Evolutionary conservation across 805 yeast genomes (phyloP).

Genomic region (Saccharomycopsis guyanensis): DNA sequence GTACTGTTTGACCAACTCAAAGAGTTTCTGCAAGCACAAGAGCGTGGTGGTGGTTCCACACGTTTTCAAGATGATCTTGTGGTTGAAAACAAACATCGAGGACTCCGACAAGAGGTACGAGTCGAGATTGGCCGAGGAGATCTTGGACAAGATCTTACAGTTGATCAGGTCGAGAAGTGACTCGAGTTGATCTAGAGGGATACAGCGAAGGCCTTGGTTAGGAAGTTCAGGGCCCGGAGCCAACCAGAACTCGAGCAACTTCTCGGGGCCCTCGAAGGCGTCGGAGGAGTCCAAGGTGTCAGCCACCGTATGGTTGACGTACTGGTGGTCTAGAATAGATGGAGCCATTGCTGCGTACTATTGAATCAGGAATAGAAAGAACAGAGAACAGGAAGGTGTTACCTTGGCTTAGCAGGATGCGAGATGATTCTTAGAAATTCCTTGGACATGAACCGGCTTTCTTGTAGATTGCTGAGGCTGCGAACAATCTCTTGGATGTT

Average conservation of each 20-base stretch:
- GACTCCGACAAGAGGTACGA: constrained; percentile 86
- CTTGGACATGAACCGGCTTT: constrained; percentile 29
- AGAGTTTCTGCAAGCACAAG: constrained; percentile 60
- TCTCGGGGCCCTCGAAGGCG: constrained; percentile 98
- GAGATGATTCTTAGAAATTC: constrained; percentile 30
- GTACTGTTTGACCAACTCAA: constrained; percentile 39
- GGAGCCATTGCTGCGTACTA: neutral
- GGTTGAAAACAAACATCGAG: constrained; percentile 81
- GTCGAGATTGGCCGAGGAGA: constrained; percentile 57
- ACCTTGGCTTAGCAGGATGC: constrained; percentile 28
- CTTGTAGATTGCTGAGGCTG: neutral
- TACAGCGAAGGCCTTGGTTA: constrained; percentile 40
- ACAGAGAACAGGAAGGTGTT: constrained; percentile 7
- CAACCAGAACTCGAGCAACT: constrained; percentile 85
- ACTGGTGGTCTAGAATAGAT: constrained; percentile 32
- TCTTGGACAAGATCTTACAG: constrained; percentile 81
- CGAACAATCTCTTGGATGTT: too few relatives aligned
- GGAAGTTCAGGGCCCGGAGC: constrained; percentile 43
- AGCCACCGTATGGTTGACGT: constrained; percentile 73
- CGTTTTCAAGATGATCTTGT: constrained; percentile 80
- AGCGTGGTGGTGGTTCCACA: constrained; percentile 95
- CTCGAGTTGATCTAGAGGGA: constrained; percentile 65
- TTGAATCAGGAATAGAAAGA: constrained; percentile 1
- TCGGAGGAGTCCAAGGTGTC: constrained; percentile 76
- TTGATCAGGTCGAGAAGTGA: constrained; percentile 69